A percentile compares a stretch with the other conserved stretches of the same genome.
Conservation (phyloP, 441 rosid genomes). For the Arabidopsis lyrata region DNA sequence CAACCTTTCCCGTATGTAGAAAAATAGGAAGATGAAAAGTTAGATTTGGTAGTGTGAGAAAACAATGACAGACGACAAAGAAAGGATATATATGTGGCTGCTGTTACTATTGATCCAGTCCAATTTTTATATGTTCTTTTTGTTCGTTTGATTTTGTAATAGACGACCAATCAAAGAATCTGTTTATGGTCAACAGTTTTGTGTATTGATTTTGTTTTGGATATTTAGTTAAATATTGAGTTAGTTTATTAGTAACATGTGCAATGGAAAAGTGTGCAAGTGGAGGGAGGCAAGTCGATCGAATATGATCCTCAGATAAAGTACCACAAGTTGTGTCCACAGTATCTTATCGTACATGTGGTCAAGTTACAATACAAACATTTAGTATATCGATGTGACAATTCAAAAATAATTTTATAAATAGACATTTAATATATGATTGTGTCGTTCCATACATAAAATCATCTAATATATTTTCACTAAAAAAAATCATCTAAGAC, state of each 20-base stretch:
- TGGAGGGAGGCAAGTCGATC: too few relatives aligned
- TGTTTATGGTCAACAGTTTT: background rate
- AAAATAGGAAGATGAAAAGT: background rate
- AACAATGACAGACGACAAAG: background rate
- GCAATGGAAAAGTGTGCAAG: too few relatives aligned
- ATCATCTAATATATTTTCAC: too few relatives aligned
- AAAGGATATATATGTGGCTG: background rate
- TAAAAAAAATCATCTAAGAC: too few relatives aligned
- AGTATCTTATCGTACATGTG: too few relatives aligned
- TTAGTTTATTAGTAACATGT: background rate
- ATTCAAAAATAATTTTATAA: too few relatives aligned
- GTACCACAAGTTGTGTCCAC: too few relatives aligned
- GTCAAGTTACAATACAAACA: too few relatives aligned
- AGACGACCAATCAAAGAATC: conserved; percentile 4
- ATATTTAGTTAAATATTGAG: background rate
- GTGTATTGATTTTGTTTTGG: background rate
- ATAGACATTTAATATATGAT: too few relatives aligned
- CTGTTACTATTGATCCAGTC: background rate
- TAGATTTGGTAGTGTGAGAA: background rate
- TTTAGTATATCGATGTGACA: too few relatives aligned
- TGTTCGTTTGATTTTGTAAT: background rate
- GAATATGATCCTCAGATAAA: too few relatives aligned
- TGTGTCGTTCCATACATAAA: too few relatives aligned
- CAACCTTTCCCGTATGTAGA: conserved; percentile 10
- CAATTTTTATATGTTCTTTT: background rate